phyloP scores from a whole-genome alignment of 768 basidiomycete species.

The Leccinum obscurum region DNA sequence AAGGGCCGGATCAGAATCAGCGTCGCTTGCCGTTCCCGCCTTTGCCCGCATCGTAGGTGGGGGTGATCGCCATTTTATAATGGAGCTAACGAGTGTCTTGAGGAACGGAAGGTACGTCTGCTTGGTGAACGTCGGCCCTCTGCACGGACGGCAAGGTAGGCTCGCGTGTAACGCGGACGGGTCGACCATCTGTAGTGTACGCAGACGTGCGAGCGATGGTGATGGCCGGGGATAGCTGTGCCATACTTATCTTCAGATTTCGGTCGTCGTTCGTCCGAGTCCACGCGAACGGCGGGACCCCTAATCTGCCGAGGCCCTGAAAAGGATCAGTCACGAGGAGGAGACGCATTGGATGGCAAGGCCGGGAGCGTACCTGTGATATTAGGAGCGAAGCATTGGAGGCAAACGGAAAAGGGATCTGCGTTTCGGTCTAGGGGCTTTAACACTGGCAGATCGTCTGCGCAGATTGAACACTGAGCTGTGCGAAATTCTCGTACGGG shows the following conservation, averaged over 20 bases:
- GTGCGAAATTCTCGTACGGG: too few species aligned
- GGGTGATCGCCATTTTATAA: conserved; percentile 77
- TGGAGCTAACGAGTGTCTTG: conserved; percentile 77
- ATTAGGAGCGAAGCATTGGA: too few species aligned
- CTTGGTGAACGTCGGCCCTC: conserved; percentile 57
- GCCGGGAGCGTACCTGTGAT: conserved; percentile 49
- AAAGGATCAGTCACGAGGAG: not conserved
- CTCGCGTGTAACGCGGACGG: conserved; percentile 41
- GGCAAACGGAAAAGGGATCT: too few species aligned
- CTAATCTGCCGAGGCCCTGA: conserved; percentile 83
- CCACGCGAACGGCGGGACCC: conserved; percentile 40
- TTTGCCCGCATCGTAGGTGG: conserved; percentile 20
- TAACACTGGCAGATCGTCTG: too few species aligned
- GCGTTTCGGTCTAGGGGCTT: too few species aligned
- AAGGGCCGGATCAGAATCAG: conserved; percentile 61
- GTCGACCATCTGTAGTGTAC: conserved; percentile 32
- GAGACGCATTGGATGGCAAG: not conserved
- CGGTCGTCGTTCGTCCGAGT: not conserved
- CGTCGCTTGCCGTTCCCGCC: conserved; percentile 45
- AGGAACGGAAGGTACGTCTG: conserved; percentile 82
- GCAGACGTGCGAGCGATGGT: conserved; percentile 35
- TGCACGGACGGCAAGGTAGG: conserved; percentile 44
- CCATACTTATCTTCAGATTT: conserved; percentile 53
- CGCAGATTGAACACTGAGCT: too few species aligned
- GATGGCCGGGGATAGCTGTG: conserved; percentile 48